Evolutionary conservation across 176 grass and related monocot genomes (phyloP), one percentile per base, ranked within the genome.

Genomic region (Typha latifolia): DNA sequence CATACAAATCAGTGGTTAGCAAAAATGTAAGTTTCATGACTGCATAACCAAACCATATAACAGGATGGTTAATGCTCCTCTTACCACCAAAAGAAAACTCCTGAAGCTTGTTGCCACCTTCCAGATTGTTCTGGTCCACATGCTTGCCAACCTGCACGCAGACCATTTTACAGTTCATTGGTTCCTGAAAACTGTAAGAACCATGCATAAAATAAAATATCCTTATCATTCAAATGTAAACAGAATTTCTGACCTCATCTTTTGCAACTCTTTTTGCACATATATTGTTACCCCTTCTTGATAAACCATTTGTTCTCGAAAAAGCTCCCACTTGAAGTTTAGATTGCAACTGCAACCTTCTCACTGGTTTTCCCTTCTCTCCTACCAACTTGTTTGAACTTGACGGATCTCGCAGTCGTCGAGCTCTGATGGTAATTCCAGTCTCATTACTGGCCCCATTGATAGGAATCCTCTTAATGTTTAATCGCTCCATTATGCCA

Each of bases 51-150:
- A 70, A 62, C 31, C 29, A 73, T 3, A 74, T 10, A 50, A 66
- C 57, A 48, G 37, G 75, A 48, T 52, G 5, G 56, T 16, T 50
- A 22, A 66, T 62, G 15, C 32, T 66, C 26, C 49, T 55, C 48
- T 77, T 69, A 99, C 89, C 86, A 74, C 81, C 69, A 69, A 81
- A 70, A 64, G 70, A 50, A 3, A 73, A 74, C 62, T 73, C 66
- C 70, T 84, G 69, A 37, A 73, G 67, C 23, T 80, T 79, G 70
- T n/a, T 70, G 32, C 47, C 19, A 49, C 14, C 8, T 53, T 64
- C 70, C 61, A 55, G 3, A 18, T 78, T 65, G 48, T 72, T 70
- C 49, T 68, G 66, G 62, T 49, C 48, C 32, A 61, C 56, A 52
- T 79, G 62, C 64, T 88, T 89, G 68, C 48, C 72, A 64, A 77